Conservation (phyloP, 2,329 filamentous ascomycete genomes). For the Aspergillus hortae region DNA sequence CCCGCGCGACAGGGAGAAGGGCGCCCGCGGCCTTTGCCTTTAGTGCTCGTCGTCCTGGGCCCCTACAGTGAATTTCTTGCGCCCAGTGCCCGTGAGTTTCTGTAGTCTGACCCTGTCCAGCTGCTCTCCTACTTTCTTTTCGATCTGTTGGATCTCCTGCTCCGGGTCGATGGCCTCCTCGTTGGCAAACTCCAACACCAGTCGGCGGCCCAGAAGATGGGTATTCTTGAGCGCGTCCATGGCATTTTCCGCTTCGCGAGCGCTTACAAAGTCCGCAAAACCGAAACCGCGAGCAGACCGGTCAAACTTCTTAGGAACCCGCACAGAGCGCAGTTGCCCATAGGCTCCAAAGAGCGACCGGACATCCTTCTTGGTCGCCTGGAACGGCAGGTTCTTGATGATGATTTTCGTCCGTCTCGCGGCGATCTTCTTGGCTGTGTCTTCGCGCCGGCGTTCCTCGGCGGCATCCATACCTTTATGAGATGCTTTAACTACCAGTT, state of each 20-base stretch:
- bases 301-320: conserved; percentile 94
- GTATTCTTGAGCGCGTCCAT: conserved; percentile 89
- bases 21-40: conserved; percentile 13
- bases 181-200: conserved; percentile 89
- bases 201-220: conserved; percentile 81
- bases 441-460: conserved; percentile 78
- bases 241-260: conserved; percentile 84
- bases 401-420: conserved; percentile 84
- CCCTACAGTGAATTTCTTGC: conserved; percentile 85
- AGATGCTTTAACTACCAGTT: conserved; percentile 78
- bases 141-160: conserved; percentile 94
- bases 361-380: conserved; percentile 89
- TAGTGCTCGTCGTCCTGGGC: conserved; percentile 56
- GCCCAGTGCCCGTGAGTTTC: conserved; percentile 74
- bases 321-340: conserved; percentile 86
- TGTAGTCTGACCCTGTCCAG: conserved; percentile 87
- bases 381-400: conserved; percentile 97
- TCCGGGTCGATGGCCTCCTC: conserved; percentile 87
- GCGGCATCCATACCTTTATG: conserved; percentile 85
- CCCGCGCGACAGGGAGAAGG: conserved; percentile 31
- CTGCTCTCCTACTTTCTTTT: conserved; percentile 89
- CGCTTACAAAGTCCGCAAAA: conserved; percentile 92
- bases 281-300: conserved; percentile 85
- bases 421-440: conserved; percentile 75
- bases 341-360: conserved; percentile 81